These are phyloP conservation scores for Populus hybrid DNA, from an alignment of 441 rosid genomes.

Conservation along the genomic window DNA sequence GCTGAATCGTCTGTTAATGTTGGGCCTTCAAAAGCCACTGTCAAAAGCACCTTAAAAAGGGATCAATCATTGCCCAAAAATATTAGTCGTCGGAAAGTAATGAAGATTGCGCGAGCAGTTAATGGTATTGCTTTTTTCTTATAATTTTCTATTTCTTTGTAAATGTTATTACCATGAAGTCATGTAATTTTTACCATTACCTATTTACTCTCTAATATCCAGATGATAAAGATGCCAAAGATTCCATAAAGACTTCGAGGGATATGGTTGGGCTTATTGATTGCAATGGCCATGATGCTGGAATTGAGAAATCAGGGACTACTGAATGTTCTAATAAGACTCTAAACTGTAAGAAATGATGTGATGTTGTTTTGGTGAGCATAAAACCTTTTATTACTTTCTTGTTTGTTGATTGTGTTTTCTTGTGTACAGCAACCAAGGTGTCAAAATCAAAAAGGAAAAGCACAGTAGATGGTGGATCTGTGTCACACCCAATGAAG, in stretches of 20 bases:
- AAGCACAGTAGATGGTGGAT: slow-evolving; percentile 29
- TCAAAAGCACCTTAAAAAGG: slow-evolving; percentile 25
- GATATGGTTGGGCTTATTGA: slow-evolving; percentile 28
- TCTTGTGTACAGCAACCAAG: slow-evolving; percentile 44
- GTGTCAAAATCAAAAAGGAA: slow-evolving; percentile 52
- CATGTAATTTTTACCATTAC: slow-evolving; percentile 7
- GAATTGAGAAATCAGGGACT: slow-evolving; percentile 32
- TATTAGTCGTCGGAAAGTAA: slow-evolving; percentile 34
- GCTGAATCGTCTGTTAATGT: slow-evolving; percentile 33
- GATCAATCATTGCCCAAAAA: slow-evolving; percentile 33
- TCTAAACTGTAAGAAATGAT: slow-evolving; percentile 34
- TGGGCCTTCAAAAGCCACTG: slow-evolving; percentile 28
- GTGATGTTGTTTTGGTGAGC: not conserved
- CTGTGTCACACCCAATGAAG: slow-evolving; percentile 36
- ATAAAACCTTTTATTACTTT: slow-evolving; percentile 6
- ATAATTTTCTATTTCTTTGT: not conserved
- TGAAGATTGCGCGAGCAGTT: slow-evolving; percentile 24
- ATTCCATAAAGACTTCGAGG: slow-evolving; percentile 25
- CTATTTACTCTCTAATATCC: slow-evolving; percentile 14
- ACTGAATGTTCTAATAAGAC: slow-evolving; percentile 37
- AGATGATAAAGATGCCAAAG: slow-evolving; percentile 34
- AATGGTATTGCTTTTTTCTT: slow-evolving; percentile 37
- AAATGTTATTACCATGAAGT: slow-evolving; percentile 3
- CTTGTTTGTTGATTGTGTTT: not conserved
- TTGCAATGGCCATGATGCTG: slow-evolving; percentile 32